Evolutionary conservation across 2,329 filamentous ascomycete species (phyloP), one percentile per base, ranked within the genome.

Genomic region (Mollisia scopiformis): DNA sequence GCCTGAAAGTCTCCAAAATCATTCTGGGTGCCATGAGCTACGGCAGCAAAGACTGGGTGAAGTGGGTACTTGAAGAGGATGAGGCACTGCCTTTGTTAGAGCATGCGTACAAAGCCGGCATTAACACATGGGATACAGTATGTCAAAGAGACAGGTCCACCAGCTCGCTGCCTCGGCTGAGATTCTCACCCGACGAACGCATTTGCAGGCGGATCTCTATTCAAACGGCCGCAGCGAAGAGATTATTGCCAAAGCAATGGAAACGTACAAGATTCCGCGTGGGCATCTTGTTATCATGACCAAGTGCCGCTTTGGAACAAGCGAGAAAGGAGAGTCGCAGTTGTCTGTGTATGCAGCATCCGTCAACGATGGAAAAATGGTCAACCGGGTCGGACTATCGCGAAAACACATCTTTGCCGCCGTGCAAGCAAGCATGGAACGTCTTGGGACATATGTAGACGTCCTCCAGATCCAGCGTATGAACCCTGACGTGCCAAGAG

Each of bases 181-280:
- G 13, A 33, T 33, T 33, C 31, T 33, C 13, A n/a, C n/a, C n/a
- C n/a, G 31, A 33, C 13, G 31, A 7, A 33, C 31, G 13, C 6
- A 13, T 67, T n/a, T n/a, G n/a, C n/a, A n/a, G 73, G 82, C 67
- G 3, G 60, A 69, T 28, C 37, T 79, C 8, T 87, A 86, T 72
- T 84, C 80, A 55, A 84, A 84, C 61, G 83, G 84, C 23, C 73
- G 71, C 0, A 82, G 80, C 11, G 88, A 91, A 73, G 75, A 79
- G 60, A 84, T 91, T 68, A 80, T 91, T 61, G 87, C 80, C 62
- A 87, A 86, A 71, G 87, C 87, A 2, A 75, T 90, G 60, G 83
- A 83, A 68, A 78, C 84, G 61, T 89, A 85, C 78, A 76, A 80
- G 46, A 88, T 90, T 66, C 87, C 87, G 0, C 83, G 88, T 23